A percentile compares a stretch with the other conserved stretches of the same genome.
These are phyloP conservation scores for Penicillium nordicum DNA, from an alignment of 2,329 filamentous ascomycete species.

Conservation along the genomic window DNA sequence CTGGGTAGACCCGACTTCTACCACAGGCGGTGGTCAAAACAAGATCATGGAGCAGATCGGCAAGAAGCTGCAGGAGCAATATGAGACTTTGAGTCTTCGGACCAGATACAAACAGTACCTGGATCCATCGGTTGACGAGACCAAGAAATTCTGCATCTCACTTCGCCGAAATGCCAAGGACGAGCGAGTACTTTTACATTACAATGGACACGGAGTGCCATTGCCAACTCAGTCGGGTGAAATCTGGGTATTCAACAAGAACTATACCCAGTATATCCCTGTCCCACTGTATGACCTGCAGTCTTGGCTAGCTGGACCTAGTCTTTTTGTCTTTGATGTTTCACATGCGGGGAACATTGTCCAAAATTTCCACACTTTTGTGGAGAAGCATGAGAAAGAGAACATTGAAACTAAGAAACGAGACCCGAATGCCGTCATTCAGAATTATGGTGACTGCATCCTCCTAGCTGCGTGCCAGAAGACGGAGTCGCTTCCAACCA, in stretches of 20 bases:
- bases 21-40: conserved; percentile 66
- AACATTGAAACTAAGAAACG: conserved; percentile 71
- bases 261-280: conserved; percentile 97
- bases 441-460: conserved; percentile 78
- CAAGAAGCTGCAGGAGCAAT: conserved; percentile 92
- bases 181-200: conserved; percentile 94
- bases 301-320: conserved; percentile 91
- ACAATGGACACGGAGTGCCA: conserved; percentile 96
- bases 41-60: conserved; percentile 93
- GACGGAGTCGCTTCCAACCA: conserved; percentile 90
- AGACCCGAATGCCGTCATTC: conserved; percentile 64
- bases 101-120: conserved; percentile 98
- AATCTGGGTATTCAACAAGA: conserved; percentile 99
- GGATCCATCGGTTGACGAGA: conserved; percentile 94
- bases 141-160: conserved; percentile 91
- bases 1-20: conserved; percentile 87
- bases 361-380: conserved; percentile 88
- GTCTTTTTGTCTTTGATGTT: conserved; percentile 96
- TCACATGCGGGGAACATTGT: conserved; percentile 95
- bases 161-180: conserved; percentile 90
- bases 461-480: conserved; percentile 88
- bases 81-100: conserved; percentile 88
- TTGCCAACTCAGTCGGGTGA: conserved; percentile 93
- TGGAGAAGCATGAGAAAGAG: conserved; percentile 90
- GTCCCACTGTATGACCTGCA: conserved; percentile 94